Evolutionary conservation across 495 filamentous ascomycete species (phyloP), one percentile per base, ranked within the genome.

Genomic region (Neurospora sp.): DNA sequence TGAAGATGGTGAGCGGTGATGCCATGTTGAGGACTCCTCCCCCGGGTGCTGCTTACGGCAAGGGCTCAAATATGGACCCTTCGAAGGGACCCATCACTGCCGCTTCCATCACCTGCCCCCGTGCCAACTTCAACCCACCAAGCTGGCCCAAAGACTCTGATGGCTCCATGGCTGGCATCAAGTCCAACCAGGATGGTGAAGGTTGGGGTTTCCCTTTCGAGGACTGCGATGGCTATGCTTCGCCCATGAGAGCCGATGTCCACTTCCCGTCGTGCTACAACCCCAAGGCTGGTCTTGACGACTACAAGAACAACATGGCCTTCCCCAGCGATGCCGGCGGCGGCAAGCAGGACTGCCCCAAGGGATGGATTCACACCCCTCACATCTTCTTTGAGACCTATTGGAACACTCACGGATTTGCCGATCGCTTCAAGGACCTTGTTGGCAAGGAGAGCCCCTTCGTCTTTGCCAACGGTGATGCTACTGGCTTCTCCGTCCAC

Each of bases 1-100:
- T 94, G 74, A 89, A 90, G 77, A 93, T 95, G 86, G 68, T 94
- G 39, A 87, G 88, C 71, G 92, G 92, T 70, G 82, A 91, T 76
- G 80, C 90, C 2, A 80, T 75, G 74, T 79, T 86, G 47, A 84
- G 89, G 69, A 72, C 77, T 4, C 74, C 79, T 12, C 84, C 84
- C 3, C 45, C 69, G 12, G 79, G 73, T 8, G 78, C 77, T 8
- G 80, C 80, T 73, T 76, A 69, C 69, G 53, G 69, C 72, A 82
- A 65, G 27, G 53, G 27, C 6, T 5, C 2, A 31, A 65, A 81
- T 77, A 78, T 80, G 71, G 82, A 83, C 77, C 83, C 79, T 35
- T 83, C 74, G 78, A 80, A 77, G 69, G 83, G 82, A 0, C 77
- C 80, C 9, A 76, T 85, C 71, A 78, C 83, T 74, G 77, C 82